phyloP scores from a whole-genome alignment of 2,329 filamentous ascomycete species.

The Cladobotryum protrusum region DNA sequence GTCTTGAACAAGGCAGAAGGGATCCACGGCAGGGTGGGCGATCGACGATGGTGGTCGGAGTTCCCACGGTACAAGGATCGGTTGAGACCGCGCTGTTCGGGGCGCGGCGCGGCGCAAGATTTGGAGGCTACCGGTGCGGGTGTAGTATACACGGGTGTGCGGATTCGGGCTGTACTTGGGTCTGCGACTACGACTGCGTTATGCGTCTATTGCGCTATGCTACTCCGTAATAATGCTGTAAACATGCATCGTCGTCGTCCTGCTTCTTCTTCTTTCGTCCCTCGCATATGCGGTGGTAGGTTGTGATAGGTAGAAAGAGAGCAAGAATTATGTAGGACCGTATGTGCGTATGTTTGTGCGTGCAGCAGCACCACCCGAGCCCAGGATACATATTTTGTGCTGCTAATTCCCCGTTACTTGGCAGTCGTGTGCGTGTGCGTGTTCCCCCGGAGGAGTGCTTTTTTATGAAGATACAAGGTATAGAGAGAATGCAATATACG shows the following conservation, averaged over 20 bases:
- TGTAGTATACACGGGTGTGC: conserved; percentile 1
- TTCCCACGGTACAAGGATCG: background rate
- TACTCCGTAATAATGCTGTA: background rate
- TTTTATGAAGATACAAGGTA: background rate
- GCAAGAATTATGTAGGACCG: too few species aligned
- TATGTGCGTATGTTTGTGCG: too few species aligned
- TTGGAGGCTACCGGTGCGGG: conserved; percentile 2
- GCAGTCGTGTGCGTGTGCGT: too few species aligned
- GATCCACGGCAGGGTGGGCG: conserved; percentile 11
- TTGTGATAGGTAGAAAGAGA: too few species aligned
- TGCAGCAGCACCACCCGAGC: too few species aligned
- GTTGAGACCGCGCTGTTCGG: conserved; percentile 8
- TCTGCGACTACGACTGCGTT: background rate
- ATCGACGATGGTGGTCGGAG: conserved; percentile 8
- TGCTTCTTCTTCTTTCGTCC: background rate
- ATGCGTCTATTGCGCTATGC: background rate
- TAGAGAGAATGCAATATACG: background rate
- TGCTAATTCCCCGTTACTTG: too few species aligned
- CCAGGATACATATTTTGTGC: too few species aligned
- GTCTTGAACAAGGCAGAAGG: conserved; percentile 9
- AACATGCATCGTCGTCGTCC: background rate
- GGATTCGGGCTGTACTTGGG: conserved; percentile 6
- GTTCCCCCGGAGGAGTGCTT: background rate
- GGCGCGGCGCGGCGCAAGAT: conserved; percentile 8
- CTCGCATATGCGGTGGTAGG: too few species aligned